Percentiles rank a stretch among this genome's conserved stretches.
Evolutionary conservation across 106 monocot genomes (phyloP).

Genomic region (Chionographis japonica): DNA sequence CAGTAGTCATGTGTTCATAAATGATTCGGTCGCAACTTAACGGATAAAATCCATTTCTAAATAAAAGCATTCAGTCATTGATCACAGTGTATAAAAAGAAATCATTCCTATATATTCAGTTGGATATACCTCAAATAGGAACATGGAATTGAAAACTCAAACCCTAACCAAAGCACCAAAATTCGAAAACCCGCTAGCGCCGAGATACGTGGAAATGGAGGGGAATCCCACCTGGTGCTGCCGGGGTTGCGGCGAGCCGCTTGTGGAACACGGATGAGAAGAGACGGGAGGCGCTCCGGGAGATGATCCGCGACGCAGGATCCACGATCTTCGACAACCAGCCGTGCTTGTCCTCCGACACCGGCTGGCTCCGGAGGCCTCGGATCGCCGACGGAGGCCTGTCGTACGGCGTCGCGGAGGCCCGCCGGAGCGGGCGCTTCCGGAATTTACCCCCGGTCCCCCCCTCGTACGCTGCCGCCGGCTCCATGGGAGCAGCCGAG

Average conservation of each 20-base stretch:
- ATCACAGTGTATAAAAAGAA: no score
- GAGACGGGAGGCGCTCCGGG: slow-evolving; percentile 37
- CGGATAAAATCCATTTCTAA: no score
- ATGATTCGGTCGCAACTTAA: no score
- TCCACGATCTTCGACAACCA: slow-evolving; percentile 66
- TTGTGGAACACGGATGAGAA: slow-evolving; percentile 55
- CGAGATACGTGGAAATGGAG: neutral
- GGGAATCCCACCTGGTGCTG: slow-evolving; percentile 5
- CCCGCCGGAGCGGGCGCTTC: slow-evolving; percentile 20
- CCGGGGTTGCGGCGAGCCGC: slow-evolving; percentile 27
- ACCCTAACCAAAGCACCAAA: neutral
- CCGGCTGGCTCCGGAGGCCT: neutral
- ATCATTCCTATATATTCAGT: no score
- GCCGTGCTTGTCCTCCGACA: slow-evolving; percentile 11
- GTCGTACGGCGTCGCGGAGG: slow-evolving; percentile 48
- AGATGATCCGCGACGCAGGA: slow-evolving; percentile 46
- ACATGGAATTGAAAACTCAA: neutral
- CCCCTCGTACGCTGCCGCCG: slow-evolving; percentile 24
- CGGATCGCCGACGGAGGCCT: slow-evolving; percentile 24
- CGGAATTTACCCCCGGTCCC: slow-evolving; percentile 48
- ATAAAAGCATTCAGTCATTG: no score
- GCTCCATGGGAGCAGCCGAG: slow-evolving; percentile 8
- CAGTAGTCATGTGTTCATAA: no score
- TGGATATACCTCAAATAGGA: no score
- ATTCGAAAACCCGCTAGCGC: neutral